Percentiles rank a stretch among this genome's conserved stretches.
Conservation (phyloP, 495 filamentous ascomycete species). For the Hypoxylon fragiforme region DNA sequence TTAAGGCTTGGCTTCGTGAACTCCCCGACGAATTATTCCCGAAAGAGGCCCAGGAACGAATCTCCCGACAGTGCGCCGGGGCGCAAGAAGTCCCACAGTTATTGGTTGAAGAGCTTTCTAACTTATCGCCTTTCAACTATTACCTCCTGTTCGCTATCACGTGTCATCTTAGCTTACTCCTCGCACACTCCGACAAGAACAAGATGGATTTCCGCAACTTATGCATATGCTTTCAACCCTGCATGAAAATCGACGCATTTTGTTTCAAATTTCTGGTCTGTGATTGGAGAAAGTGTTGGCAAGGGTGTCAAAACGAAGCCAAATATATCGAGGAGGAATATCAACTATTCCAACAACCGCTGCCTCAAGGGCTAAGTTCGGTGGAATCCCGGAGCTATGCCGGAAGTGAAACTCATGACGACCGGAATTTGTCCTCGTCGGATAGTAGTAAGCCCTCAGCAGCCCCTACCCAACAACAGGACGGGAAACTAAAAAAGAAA, state of each 20-base stretch:
- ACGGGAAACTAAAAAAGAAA: constrained; percentile 47
- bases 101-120: constrained; percentile 86
- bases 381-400: constrained; percentile 13
- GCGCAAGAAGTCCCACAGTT: constrained; percentile 75
- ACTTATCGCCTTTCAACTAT: constrained; percentile 89
- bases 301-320: constrained; percentile 90
- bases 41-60: constrained; percentile 72
- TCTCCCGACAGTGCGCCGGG: constrained; percentile 73
- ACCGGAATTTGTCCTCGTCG: constrained; percentile 66
- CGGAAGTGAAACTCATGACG: constrained; percentile 46
- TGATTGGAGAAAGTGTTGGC: constrained; percentile 93
- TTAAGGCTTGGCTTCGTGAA: constrained; percentile 92
- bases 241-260: constrained; percentile 86
- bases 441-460: constrained; percentile 59
- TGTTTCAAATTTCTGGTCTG: constrained; percentile 91
- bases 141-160: constrained; percentile 95
- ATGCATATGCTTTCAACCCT: constrained; percentile 93
- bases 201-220: constrained; percentile 94
- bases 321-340: constrained; percentile 75
- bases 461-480: constrained; percentile 31
- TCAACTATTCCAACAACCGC: constrained; percentile 58
- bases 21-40: constrained; percentile 90
- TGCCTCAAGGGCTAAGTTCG: constrained; percentile 40
- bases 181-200: constrained; percentile 83
- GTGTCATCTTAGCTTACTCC: constrained; percentile 85